These are phyloP conservation scores for Starmerella floricola DNA, from an alignment of 805 yeast genomes.

Conservation along the genomic window DNA sequence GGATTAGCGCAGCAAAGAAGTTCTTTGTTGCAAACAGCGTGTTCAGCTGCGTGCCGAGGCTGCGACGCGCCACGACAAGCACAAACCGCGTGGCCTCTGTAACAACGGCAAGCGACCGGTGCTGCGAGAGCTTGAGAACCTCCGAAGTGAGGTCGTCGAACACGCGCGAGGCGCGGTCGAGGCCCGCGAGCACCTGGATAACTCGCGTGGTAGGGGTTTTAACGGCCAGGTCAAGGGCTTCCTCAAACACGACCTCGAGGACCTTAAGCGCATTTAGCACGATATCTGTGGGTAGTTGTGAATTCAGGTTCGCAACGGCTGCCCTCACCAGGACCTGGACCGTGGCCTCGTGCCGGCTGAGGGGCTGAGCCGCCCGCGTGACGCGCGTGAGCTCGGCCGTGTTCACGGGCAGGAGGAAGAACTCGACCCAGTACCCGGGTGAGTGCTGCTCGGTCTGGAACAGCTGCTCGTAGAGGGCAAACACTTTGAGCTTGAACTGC, in stretches of 20 bases:
- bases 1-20: slow-evolving; percentile 30
- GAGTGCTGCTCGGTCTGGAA: slow-evolving; percentile 18
- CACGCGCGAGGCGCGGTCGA: slow-evolving; percentile 26
- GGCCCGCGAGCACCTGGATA: slow-evolving; percentile 27
- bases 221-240: slow-evolving; percentile 9
- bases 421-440: slow-evolving; percentile 30
- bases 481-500: slow-evolving; percentile 27
- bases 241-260: slow-evolving; percentile 9
- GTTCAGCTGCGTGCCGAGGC: slow-evolving; percentile 28
- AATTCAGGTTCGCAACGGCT: slow-evolving; percentile 21
- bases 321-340: slow-evolving; percentile 22
- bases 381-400: slow-evolving; percentile 17
- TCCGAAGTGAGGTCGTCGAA: slow-evolving; percentile 26
- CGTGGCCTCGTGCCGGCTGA: slow-evolving; percentile 19
- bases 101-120: slow-evolving; percentile 12
- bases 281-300: slow-evolving; percentile 7
- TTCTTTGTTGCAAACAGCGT: slow-evolving; percentile 29
- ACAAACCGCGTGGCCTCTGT: slow-evolving; percentile 13
- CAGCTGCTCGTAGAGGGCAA: slow-evolving; percentile 27
- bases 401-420: slow-evolving; percentile 26
- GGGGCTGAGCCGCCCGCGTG: slow-evolving; percentile 18
- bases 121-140: slow-evolving; percentile 23
- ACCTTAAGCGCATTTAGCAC: slow-evolving; percentile 9
- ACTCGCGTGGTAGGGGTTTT: slow-evolving; percentile 1
- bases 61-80: slow-evolving; percentile 26